phyloP scores from a whole-genome alignment of 2,329 filamentous ascomycete species.

The Ophiostoma pallidulum region DNA sequence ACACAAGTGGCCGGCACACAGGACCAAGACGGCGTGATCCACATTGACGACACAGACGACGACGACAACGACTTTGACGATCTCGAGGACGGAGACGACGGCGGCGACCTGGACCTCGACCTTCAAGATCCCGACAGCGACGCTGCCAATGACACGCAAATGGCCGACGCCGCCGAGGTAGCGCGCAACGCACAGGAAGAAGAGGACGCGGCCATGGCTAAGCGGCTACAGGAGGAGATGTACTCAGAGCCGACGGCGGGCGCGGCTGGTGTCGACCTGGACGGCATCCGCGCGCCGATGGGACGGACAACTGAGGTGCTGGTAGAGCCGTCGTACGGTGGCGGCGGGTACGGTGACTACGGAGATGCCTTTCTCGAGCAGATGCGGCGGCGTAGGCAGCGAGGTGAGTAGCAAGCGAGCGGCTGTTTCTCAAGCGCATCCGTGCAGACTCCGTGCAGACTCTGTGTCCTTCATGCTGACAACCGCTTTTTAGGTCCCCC shows the following conservation, averaged over 20 bases:
- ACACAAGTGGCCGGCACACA: slow-evolving; percentile 29
- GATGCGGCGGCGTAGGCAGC: slow-evolving; percentile 39
- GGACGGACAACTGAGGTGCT: slow-evolving; percentile 85
- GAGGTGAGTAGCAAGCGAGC: too few relatives aligned
- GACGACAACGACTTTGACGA: slow-evolving; percentile 60
- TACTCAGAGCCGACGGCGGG: slow-evolving; percentile 40
- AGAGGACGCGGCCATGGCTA: slow-evolving; percentile 88
- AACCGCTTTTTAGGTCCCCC: background rate
- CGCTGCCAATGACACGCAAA: slow-evolving; percentile 30
- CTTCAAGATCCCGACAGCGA: slow-evolving; percentile 19
- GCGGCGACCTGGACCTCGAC: slow-evolving; percentile 27
- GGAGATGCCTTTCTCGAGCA: slow-evolving; percentile 51
- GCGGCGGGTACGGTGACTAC: slow-evolving; percentile 40
- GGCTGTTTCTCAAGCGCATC: too few relatives aligned
- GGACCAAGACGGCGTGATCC: slow-evolving; percentile 54
- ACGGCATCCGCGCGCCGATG: slow-evolving; percentile 79
- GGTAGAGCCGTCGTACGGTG: slow-evolving; percentile 56
- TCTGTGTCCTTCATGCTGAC: background rate
- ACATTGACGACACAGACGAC: slow-evolving; percentile 70
- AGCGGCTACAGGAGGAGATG: slow-evolving; percentile 83
- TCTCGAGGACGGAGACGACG: slow-evolving; percentile 42
- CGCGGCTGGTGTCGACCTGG: slow-evolving; percentile 23
- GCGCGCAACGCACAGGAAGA: slow-evolving; percentile 53
- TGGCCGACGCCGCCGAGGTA: slow-evolving; percentile 32
- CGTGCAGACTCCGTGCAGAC: too few relatives aligned